Conservation (phyloP, 1,284 basidiomycete genomes). For the Ceratorhiza oryzae-sativae region DNA sequence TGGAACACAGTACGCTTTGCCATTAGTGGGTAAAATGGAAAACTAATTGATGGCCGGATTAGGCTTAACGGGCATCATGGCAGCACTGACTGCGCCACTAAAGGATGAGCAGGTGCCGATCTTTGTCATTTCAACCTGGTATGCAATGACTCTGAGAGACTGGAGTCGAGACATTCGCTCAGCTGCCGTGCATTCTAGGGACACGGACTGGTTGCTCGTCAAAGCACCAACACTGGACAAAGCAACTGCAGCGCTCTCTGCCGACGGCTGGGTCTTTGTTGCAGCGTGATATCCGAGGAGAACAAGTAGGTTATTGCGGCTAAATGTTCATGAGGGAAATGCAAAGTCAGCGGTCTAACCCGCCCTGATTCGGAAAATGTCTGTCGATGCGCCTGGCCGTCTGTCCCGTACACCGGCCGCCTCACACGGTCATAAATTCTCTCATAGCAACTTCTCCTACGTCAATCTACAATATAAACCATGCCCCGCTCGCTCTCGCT, state of each 20-base stretch:
- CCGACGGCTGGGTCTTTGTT: conserved; percentile 42
- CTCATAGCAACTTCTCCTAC: neutral
- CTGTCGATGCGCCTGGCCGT: neutral
- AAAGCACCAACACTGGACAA: conserved; percentile 18
- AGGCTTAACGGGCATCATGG: conserved; percentile 68
- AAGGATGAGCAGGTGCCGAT: conserved; percentile 63
- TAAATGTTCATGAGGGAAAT: neutral
- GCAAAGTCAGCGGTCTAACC: neutral
- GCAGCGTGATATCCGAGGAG: neutral
- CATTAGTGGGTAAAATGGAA: conserved; percentile 44
- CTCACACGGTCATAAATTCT: neutral
- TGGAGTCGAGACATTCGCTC: neutral
- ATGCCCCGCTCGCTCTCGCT: neutral
- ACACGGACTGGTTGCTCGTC: conserved; percentile 43
- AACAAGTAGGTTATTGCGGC: neutral
- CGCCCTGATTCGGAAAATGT: neutral
- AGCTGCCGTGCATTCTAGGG: conserved; percentile 32
- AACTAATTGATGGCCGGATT: conserved; percentile 51
- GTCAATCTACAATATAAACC: conserved; percentile 7
- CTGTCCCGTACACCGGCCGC: neutral
- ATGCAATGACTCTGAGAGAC: conserved; percentile 42
- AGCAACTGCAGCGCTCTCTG: conserved; percentile 37
- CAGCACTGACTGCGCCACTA: conserved; percentile 64
- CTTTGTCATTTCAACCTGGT: conserved; percentile 77
- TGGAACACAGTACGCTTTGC: conserved; percentile 65